Evolutionary conservation across 805 yeast genomes (phyloP).

Genomic region (Vanderwaltozyma tropicalis): DNA sequence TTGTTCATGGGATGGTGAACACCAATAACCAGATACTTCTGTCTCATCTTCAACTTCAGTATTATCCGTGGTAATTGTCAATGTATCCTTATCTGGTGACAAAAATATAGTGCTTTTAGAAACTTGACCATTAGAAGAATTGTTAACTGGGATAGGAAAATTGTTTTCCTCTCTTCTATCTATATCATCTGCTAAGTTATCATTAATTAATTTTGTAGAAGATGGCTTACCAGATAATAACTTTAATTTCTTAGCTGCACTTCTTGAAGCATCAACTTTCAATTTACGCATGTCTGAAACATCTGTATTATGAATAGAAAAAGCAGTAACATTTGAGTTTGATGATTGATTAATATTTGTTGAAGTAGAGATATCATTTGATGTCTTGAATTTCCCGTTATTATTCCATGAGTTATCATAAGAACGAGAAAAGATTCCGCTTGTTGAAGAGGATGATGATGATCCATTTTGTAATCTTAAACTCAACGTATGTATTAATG

Average conservation of each 20-base stretch:
- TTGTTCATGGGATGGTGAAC: conserved; percentile 51
- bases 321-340: conserved; percentile 3
- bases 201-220: conserved; percentile 10
- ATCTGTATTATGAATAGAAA: conserved; percentile 9
- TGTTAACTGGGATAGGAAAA: neutral
- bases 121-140: neutral
- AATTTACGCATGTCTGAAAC: conserved; percentile 28
- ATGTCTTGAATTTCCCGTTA: conserved; percentile 5
- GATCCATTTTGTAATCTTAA: conserved; percentile 24
- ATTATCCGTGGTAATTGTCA: neutral
- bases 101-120: neutral
- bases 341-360: conserved; percentile 5
- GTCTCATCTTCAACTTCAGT: neutral
- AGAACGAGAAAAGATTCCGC: conserved; percentile 31
- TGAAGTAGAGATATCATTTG: conserved; percentile 1
- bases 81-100: neutral
- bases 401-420: conserved; percentile 7
- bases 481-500: conserved; percentile 30
- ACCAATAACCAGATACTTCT: conserved; percentile 48
- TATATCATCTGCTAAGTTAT: neutral
- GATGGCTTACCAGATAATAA: conserved; percentile 24
- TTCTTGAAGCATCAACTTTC: conserved; percentile 33
- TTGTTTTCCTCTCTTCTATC: neutral
- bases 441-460: conserved; percentile 17
- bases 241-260: conserved; percentile 35